phyloP scores from a whole-genome alignment of 495 filamentous ascomycete species.

The Aspergillus funiculosus region DNA sequence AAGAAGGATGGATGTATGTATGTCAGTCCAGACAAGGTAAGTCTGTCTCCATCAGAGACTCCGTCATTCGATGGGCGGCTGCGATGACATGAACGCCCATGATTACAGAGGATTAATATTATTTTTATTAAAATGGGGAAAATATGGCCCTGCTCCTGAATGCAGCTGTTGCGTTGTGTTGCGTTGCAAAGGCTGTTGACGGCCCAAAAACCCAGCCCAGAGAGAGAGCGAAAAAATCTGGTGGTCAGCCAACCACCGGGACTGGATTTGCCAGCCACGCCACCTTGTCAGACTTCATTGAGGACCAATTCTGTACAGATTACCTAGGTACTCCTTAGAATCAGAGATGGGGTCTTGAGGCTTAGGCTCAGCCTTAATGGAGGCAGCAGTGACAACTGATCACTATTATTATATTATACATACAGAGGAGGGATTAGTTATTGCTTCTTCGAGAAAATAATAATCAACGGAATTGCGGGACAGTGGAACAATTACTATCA shows the following conservation, averaged over 20 bases:
- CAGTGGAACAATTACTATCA: not conserved
- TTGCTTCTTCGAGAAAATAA: no score
- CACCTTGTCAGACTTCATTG: conserved; percentile 5
- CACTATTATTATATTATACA: no score
- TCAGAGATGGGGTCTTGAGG: no score
- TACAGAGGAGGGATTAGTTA: no score
- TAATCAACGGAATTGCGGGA: no score
- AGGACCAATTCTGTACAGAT: no score
- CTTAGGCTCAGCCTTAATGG: no score
- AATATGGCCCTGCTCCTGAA: conserved; percentile 1
- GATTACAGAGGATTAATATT: no score
- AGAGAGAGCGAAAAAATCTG: conserved; percentile 8
- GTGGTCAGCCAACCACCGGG: conserved; percentile 21
- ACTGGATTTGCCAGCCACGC: conserved; percentile 22
- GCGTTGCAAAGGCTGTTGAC: conserved; percentile 3
- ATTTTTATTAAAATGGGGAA: no score
- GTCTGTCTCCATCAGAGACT: conserved; percentile 6
- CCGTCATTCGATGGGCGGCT: conserved; percentile 7
- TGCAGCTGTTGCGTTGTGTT: conserved; percentile 4
- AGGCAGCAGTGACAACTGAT: no score
- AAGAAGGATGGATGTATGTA: conserved; percentile 3
- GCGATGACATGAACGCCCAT: conserved; percentile 8
- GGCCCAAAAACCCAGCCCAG: conserved; percentile 7
- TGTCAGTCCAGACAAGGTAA: conserved; percentile 10
- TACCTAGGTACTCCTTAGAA: no score